These are phyloP conservation scores for Mycena metata DNA, from an alignment of 768 basidiomycete species.

Conservation along the genomic window DNA sequence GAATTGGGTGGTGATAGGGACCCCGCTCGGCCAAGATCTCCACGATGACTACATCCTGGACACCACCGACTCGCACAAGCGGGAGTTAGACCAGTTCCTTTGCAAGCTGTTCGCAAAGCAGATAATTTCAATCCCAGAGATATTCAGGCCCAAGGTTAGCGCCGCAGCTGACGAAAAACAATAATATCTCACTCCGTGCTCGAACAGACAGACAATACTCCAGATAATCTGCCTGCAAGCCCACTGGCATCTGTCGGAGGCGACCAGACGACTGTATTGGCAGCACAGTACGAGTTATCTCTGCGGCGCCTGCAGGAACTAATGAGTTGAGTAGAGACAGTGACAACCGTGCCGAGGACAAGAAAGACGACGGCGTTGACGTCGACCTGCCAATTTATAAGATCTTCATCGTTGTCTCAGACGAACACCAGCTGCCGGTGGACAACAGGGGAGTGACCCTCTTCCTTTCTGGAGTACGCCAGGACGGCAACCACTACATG, in stretches of 20 bases:
- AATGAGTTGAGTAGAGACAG: neutral
- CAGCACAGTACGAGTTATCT: too few species aligned
- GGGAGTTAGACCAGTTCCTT: neutral
- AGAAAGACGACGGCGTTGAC: neutral
- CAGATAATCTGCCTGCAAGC: too few species aligned
- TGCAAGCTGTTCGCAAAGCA: neutral
- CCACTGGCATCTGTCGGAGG: too few species aligned
- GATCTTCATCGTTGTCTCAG: neutral
- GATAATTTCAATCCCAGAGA: neutral
- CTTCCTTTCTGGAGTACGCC: neutral
- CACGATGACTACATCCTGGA: neutral
- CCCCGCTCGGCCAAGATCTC: neutral
- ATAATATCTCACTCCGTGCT: too few species aligned
- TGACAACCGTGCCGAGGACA: neutral
- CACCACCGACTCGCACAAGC: neutral
- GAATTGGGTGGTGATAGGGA: neutral
- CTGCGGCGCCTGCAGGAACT: neutral
- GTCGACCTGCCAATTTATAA: neutral
- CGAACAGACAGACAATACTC: too few species aligned
- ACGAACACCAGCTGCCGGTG: neutral
- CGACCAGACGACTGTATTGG: too few species aligned
- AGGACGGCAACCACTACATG: neutral
- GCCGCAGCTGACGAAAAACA: too few species aligned
- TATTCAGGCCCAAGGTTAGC: neutral
- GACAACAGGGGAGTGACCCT: neutral